phyloP scores from a whole-genome alignment of 106 monocot species.

The Allium cepa region DNA sequence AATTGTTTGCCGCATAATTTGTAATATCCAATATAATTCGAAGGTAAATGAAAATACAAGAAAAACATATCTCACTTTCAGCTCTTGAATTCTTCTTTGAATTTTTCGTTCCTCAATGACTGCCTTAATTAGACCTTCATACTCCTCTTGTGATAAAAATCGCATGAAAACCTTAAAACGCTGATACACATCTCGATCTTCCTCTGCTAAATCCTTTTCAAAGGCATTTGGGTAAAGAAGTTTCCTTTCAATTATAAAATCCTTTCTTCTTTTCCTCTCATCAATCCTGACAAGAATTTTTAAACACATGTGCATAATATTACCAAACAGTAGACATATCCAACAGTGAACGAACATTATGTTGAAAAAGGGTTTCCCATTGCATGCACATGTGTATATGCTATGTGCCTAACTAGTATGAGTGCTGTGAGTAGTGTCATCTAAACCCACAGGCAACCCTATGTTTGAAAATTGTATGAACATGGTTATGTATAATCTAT shows the following conservation, averaged over 20 bases:
- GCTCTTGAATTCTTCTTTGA: constrained; percentile 85
- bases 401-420: too few relatives aligned
- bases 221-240: constrained; percentile 84
- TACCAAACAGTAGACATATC: not conserved
- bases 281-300: constrained; percentile 50
- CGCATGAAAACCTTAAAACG: constrained; percentile 94
- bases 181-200: constrained; percentile 75
- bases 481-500: too few relatives aligned
- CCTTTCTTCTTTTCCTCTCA: constrained; percentile 89
- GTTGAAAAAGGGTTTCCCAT: too few relatives aligned
- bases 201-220: constrained; percentile 74
- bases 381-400: too few relatives aligned
- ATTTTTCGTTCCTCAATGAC: constrained; percentile 73
- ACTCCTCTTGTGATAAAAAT: constrained; percentile 77
- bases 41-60: too few relatives aligned
- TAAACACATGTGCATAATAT: not conserved
- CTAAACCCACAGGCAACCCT: too few relatives aligned
- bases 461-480: too few relatives aligned
- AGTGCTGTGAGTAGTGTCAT: too few relatives aligned
- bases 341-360: not conserved
- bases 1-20: too few relatives aligned
- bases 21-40: too few relatives aligned
- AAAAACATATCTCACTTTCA: constrained; percentile 44
- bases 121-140: constrained; percentile 41
- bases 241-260: constrained; percentile 93